Conservation (phyloP, 2,329 filamentous ascomycete species). For the Cladorrhinum sp. region DNA sequence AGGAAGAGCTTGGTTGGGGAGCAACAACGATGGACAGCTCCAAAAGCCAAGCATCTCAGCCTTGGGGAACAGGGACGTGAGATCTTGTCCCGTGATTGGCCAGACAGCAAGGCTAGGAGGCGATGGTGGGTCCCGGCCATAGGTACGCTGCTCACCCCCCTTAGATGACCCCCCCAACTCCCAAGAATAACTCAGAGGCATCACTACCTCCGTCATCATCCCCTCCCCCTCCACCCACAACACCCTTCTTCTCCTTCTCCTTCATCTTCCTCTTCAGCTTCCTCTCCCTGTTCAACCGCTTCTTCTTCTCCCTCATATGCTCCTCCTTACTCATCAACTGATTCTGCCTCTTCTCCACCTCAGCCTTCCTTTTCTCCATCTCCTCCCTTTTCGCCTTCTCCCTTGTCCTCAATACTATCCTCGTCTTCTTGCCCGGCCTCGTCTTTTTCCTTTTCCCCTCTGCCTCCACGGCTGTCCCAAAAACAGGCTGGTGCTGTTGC, state of each 20-base stretch:
- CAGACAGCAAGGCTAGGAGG: neutral
- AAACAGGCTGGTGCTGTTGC: neutral
- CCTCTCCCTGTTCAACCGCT: conserved; percentile 57
- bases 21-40: neutral
- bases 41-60: neutral
- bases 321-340: conserved; percentile 51
- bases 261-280: conserved; percentile 58
- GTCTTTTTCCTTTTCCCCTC: conserved; percentile 35
- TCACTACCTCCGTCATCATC: conserved; percentile 7
- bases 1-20: neutral
- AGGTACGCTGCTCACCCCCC: no score
- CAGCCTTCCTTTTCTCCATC: no score
- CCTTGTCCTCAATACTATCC: conserved; percentile 49
- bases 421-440: conserved; percentile 56
- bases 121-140: neutral
- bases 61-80: conserved; percentile 10
- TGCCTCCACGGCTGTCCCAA: neutral
- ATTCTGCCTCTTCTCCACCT: conserved; percentile 39
- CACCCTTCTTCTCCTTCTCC: conserved; percentile 52
- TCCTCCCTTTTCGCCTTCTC: no score
- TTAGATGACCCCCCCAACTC: no score
- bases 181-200: neutral
- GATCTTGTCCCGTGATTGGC: conserved; percentile 1
- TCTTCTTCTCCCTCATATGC: conserved; percentile 58
- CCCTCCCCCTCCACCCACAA: conserved; percentile 15